phyloP scores from a whole-genome alignment of 345 rosid genomes.

The Eucalyptus fibrosa region DNA sequence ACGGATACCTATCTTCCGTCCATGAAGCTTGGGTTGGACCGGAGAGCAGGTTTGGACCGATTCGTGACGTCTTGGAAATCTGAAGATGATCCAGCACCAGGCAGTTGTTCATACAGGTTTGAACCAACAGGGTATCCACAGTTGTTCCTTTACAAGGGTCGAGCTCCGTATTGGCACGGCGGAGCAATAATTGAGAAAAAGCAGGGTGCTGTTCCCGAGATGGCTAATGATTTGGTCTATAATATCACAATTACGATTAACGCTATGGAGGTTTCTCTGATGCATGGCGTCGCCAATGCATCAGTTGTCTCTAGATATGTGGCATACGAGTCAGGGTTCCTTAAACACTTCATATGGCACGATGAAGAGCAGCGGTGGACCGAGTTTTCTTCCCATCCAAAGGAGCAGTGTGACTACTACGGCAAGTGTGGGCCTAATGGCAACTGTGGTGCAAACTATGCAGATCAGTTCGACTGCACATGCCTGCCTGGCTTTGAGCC shows the following conservation, averaged over 20 bases:
- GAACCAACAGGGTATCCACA: background rate
- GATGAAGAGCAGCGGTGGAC: slow-evolving; percentile 23
- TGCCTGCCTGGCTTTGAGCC: slow-evolving; percentile 69
- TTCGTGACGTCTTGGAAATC: slow-evolving; percentile 11
- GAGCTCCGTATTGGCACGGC: slow-evolving; percentile 15
- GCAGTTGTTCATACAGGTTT: background rate
- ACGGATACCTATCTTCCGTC: background rate
- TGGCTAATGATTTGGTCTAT: slow-evolving; percentile 20
- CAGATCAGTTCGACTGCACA: slow-evolving; percentile 20
- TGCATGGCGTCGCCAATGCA: slow-evolving; percentile 7
- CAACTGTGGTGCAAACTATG: background rate
- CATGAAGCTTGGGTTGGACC: slow-evolving; percentile 3
- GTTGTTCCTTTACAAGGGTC: slow-evolving; percentile 18
- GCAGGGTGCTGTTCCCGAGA: slow-evolving; percentile 44
- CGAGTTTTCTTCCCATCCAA: slow-evolving; percentile 24
- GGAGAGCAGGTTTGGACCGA: background rate
- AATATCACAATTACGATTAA: slow-evolving; percentile 11
- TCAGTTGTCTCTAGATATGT: slow-evolving; percentile 24
- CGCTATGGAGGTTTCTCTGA: slow-evolving; percentile 13
- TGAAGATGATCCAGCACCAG: slow-evolving; percentile 2
- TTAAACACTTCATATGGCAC: slow-evolving; percentile 37
- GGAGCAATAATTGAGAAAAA: slow-evolving; percentile 54
- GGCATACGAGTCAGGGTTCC: slow-evolving; percentile 28
- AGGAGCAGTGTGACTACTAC: slow-evolving; percentile 53
- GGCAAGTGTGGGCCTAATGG: slow-evolving; percentile 36